Conservation (phyloP, 1,284 basidiomycete species). For the Chondrostereum purpureum region DNA sequence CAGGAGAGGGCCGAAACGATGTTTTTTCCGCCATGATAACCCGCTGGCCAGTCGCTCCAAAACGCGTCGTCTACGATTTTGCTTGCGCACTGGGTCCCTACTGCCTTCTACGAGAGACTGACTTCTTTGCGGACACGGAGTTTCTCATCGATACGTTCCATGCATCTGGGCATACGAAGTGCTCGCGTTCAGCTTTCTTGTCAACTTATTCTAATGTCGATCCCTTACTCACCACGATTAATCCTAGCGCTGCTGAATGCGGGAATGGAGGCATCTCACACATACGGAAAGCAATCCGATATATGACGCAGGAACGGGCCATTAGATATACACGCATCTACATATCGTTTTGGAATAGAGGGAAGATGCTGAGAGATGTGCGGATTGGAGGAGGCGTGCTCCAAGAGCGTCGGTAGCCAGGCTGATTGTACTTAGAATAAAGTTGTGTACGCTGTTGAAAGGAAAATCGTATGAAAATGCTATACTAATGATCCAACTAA, state of each 20-base stretch:
- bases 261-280: constrained; percentile 23
- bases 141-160: constrained; percentile 30
- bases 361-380: constrained; percentile 3
- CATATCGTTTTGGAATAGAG: constrained; percentile 23
- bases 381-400: too few relatives aligned
- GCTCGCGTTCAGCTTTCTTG: constrained; percentile 20
- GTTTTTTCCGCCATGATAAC: constrained; percentile 18
- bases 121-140: constrained; percentile 23
- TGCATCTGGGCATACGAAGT: constrained; percentile 22
- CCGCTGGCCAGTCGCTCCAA: constrained; percentile 17
- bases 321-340: constrained; percentile 26
- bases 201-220: constrained; percentile 19
- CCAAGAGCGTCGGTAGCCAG: too few relatives aligned
- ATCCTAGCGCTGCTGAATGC: constrained; percentile 29
- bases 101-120: constrained; percentile 22
- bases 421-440: too few relatives aligned
- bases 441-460: too few relatives aligned
- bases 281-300: constrained; percentile 28
- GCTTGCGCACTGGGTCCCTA: constrained; percentile 24
- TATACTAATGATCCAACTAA: too few relatives aligned
- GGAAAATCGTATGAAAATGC: too few relatives aligned
- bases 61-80: constrained; percentile 24
- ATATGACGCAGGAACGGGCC: constrained; percentile 24
- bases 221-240: constrained; percentile 17
- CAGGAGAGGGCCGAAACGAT: constrained; percentile 22